Conservation (phyloP, 1,284 basidiomycete genomes). For the Ustilago lituana region DNA sequence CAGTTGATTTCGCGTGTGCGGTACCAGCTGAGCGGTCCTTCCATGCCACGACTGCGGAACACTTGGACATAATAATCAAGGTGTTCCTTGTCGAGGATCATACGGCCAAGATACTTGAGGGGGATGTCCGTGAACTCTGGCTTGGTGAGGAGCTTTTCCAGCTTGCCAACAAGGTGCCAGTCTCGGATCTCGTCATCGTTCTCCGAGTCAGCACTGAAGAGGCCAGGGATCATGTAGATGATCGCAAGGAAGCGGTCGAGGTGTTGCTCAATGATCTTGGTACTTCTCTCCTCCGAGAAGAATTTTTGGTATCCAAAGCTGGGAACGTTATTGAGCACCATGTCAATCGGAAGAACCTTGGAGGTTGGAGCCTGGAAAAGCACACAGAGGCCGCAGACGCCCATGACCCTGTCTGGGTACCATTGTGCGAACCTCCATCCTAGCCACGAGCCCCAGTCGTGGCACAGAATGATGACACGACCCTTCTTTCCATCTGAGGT, state of each 20-base stretch:
- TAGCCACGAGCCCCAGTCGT: conserved; percentile 60
- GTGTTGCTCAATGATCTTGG: conserved; percentile 54
- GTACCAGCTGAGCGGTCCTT: conserved; percentile 60
- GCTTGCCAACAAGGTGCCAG: conserved; percentile 46
- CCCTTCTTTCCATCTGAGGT: conserved; percentile 38
- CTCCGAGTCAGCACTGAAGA: conserved; percentile 40
- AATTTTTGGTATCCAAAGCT: conserved; percentile 59
- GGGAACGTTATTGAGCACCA: conserved; percentile 39
- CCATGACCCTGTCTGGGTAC: conserved; percentile 49
- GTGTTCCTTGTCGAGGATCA: conserved; percentile 33
- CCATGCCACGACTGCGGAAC: conserved; percentile 53
- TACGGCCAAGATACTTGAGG: conserved; percentile 27
- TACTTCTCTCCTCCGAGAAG: conserved; percentile 50
- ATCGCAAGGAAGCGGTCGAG: conserved; percentile 52
- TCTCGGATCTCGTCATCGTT: conserved; percentile 37
- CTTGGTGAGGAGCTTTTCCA: conserved; percentile 50
- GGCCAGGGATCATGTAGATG: conserved; percentile 49
- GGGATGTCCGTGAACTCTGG: conserved; percentile 46
- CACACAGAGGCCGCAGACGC: conserved; percentile 52
- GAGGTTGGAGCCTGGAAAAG: conserved; percentile 47
- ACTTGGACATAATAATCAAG: conserved; percentile 33
- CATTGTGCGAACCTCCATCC: conserved; percentile 54
- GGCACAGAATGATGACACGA: conserved; percentile 51
- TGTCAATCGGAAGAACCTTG: conserved; percentile 35
- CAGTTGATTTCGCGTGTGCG: conserved; percentile 54